These are phyloP conservation scores for Aspergillus sp. DNA, from an alignment of 2,329 filamentous ascomycete species.

Conservation along the genomic window DNA sequence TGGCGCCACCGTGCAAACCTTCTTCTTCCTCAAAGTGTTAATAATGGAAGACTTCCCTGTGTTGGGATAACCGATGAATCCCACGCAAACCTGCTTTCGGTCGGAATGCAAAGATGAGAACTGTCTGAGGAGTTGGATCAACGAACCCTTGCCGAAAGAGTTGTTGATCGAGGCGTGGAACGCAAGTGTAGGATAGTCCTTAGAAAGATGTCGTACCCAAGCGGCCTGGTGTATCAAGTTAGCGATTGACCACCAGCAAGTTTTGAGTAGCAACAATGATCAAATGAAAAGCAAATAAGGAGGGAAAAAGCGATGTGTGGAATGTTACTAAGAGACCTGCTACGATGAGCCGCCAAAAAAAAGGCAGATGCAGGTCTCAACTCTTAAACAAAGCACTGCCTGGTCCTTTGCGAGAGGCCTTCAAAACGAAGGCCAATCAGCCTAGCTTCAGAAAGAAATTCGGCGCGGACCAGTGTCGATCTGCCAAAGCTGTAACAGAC, in stretches of 20 bases:
- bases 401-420: constrained; percentile 63
- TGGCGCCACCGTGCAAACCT: constrained; percentile 85
- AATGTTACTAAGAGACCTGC: constrained; percentile 98
- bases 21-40: constrained; percentile 90
- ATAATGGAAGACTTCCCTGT: constrained; percentile 96
- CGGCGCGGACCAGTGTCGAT: constrained; percentile 68
- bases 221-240: constrained; percentile 57
- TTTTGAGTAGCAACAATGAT: constrained; percentile 16
- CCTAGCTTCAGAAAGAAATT: constrained; percentile 56
- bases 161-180: constrained; percentile 95
- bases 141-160: constrained; percentile 88
- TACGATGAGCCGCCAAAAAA: constrained; percentile 49
- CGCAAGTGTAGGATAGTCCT: constrained; percentile 85
- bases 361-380: constrained; percentile 75
- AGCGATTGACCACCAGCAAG: constrained; percentile 22
- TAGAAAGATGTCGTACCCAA: constrained; percentile 83
- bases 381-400: constrained; percentile 85
- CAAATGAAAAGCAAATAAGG: constrained; percentile 32
- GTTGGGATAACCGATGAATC: constrained; percentile 83
- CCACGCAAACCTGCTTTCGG: constrained; percentile 89
- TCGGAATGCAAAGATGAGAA: constrained; percentile 85
- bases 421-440: constrained; percentile 85
- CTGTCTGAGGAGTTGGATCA: constrained; percentile 86
- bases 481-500: constrained; percentile 99
- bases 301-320: constrained; percentile 56